Evolutionary conservation across 306 rosid genomes (phyloP).

Genomic region (Quercus glauca): DNA sequence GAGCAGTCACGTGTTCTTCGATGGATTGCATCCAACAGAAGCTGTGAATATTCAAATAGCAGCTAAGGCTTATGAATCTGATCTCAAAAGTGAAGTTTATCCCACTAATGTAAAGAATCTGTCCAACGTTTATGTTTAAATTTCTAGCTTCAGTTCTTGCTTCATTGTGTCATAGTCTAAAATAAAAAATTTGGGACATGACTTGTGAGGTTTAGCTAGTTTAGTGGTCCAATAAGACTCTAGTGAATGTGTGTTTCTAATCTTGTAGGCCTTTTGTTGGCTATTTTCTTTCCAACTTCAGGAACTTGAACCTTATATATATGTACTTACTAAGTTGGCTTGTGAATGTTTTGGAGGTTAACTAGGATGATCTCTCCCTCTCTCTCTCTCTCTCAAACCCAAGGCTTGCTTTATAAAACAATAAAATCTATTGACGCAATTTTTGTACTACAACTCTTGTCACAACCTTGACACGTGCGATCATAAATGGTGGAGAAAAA

Average conservation of each 20-base stretch:
- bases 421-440: too few relatives aligned
- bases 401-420: too few relatives aligned
- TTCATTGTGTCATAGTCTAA: too few relatives aligned
- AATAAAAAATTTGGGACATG: too few relatives aligned
- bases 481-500: too few relatives aligned
- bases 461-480: too few relatives aligned
- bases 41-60: constrained; percentile 42
- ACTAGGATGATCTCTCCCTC: not conserved
- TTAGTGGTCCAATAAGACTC: not conserved
- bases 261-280: not conserved
- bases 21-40: constrained; percentile 56
- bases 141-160: too few relatives aligned
- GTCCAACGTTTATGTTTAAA: not conserved
- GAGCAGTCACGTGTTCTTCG: constrained; percentile 34
- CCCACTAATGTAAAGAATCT: constrained; percentile 40
- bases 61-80: constrained; percentile 39
- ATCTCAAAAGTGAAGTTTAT: constrained; percentile 39
- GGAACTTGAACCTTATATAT: not conserved
- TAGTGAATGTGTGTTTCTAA: not conserved
- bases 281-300: not conserved
- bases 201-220: not conserved
- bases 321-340: not conserved
- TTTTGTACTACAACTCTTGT: too few relatives aligned
- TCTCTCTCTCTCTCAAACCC: too few relatives aligned
- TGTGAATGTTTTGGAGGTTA: not conserved